phyloP scores from a whole-genome alignment of 208 protist genomes.

The Acanthamoeba lugdunensis region DNA sequence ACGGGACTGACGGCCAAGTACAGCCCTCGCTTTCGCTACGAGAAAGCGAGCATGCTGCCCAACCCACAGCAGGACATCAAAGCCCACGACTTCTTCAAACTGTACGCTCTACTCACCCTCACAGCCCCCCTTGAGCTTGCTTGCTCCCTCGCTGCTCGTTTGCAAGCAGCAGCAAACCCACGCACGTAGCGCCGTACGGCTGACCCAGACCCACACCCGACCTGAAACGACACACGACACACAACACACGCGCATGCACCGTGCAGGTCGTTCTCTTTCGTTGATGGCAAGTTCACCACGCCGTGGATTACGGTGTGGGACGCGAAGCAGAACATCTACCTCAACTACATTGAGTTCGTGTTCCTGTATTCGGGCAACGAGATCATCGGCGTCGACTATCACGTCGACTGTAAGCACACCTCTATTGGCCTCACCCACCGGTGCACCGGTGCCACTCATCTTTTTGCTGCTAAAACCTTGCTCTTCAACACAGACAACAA shows the following conservation, averaged over 20 bases:
- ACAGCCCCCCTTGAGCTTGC: background rate
- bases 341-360: conserved; percentile 65
- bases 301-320: conserved; percentile 69
- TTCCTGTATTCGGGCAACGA: conserved; percentile 36
- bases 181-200: background rate
- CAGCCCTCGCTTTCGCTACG: conserved; percentile 50
- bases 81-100: conserved; percentile 9
- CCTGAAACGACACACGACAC: background rate
- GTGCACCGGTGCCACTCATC: background rate
- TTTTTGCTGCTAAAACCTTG: background rate
- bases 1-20: conserved; percentile 41
- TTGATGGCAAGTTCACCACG: conserved; percentile 52
- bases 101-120: background rate
- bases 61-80: conserved; percentile 57
- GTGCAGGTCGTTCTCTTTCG: conserved; percentile 34
- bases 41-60: background rate
- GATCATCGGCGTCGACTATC: conserved; percentile 36
- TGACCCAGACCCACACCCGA: background rate
- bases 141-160: background rate
- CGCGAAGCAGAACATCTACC: conserved; percentile 12
- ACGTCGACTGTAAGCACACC: background rate
- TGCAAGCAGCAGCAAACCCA: background rate
- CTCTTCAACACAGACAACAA: background rate
- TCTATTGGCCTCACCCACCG: background rate
- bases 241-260: background rate